Evolutionary conservation across 2,329 filamentous ascomycete genomes (phyloP).

Genomic region (Apiospora kogelbergensis): DNA sequence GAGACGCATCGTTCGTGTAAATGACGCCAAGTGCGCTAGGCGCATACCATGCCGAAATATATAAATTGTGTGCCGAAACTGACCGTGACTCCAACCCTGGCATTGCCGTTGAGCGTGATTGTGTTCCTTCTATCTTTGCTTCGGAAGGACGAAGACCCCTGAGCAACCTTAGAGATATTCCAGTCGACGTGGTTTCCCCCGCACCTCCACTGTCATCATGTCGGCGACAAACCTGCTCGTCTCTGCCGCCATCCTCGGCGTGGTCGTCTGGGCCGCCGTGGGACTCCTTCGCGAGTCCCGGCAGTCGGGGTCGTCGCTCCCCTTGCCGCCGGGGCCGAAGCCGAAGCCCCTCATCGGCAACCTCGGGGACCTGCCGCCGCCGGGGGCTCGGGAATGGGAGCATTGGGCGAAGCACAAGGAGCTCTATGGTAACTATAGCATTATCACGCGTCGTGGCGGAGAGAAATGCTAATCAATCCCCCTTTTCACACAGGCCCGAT

Average conservation of each 20-base stretch:
- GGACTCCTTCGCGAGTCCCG: neutral
- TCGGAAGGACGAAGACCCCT: neutral
- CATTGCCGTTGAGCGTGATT: too few relatives aligned
- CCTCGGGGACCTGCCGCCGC: slow-evolving; percentile 45
- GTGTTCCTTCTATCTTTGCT: too few relatives aligned
- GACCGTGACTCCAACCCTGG: neutral
- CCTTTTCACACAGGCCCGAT: slow-evolving; percentile 22
- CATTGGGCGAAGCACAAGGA: slow-evolving; percentile 45
- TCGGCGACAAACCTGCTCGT: neutral
- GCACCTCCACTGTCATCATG: neutral
- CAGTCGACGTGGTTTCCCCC: neutral
- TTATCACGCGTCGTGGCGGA: too few relatives aligned
- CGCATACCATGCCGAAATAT: neutral
- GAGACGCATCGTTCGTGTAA: neutral
- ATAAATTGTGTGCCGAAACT: neutral
- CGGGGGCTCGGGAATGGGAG: slow-evolving; percentile 34
- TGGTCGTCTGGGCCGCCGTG: neutral
- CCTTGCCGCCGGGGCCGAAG: slow-evolving; percentile 50
- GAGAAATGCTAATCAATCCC: neutral
- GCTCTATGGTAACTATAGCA: slow-evolving; percentile 28
- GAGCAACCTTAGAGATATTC: neutral
- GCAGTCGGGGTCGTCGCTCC: neutral
- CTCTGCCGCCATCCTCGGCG: neutral
- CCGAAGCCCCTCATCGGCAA: slow-evolving; percentile 50
- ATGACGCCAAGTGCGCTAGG: neutral